phyloP scores from a whole-genome alignment of 2,329 filamentous ascomycete species.

The Tolypocladium sp. region DNA sequence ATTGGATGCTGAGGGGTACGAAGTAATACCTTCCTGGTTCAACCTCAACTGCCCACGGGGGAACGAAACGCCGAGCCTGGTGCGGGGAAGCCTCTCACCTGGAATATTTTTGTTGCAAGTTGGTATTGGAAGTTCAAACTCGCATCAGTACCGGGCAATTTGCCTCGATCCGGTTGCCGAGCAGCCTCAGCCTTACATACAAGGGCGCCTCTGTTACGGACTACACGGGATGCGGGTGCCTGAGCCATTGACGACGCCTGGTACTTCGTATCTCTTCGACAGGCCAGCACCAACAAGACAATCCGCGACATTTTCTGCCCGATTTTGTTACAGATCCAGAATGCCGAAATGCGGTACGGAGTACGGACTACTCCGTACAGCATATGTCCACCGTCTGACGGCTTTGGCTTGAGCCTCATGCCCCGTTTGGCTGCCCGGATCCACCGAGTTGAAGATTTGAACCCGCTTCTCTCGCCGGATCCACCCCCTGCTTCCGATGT shows the following conservation, averaged over 20 bases:
- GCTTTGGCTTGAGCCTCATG: background rate
- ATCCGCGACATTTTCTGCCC: background rate
- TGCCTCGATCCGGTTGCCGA: no score
- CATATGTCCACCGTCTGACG: background rate
- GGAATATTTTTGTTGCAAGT: background rate
- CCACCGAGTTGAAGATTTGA: background rate
- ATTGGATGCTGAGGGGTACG: background rate
- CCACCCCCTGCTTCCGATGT: background rate
- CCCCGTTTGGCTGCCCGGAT: background rate
- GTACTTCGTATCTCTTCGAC: no score
- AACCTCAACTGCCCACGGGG: background rate
- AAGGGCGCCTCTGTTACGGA: background rate
- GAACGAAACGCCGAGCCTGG: background rate
- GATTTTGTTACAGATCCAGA: no score
- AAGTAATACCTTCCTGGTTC: no score
- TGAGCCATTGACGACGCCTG: background rate
- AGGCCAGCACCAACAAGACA: background rate
- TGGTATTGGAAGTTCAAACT: background rate
- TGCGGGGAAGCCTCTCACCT: background rate
- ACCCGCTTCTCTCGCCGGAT: background rate
- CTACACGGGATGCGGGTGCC: background rate
- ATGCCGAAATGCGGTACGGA: no score
- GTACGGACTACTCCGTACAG: background rate
- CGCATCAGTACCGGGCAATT: background rate
- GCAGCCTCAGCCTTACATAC: no score